These are phyloP conservation scores for Phytophthora uliginosa DNA, from an alignment of 352 stramenopile genomes.

Conservation along the genomic window DNA sequence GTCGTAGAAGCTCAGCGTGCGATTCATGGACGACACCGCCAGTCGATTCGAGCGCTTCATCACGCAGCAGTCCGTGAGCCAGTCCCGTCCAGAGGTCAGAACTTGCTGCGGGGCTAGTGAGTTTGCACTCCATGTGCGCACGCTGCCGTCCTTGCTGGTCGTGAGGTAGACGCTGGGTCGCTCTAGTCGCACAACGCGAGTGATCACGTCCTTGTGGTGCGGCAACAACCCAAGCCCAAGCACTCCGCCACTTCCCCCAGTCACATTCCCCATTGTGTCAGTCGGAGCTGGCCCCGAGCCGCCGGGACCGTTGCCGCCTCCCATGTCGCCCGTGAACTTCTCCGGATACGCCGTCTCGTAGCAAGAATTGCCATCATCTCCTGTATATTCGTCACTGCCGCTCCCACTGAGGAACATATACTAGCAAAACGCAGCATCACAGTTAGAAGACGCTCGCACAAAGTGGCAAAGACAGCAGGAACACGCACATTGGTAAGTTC, in stretches of 20 bases:
- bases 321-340: constrained; percentile 46
- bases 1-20: constrained; percentile 82
- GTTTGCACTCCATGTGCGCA: constrained; percentile 80
- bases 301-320: constrained; percentile 9
- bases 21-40: constrained; percentile 85
- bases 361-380: constrained; percentile 69
- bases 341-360: constrained; percentile 76
- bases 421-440: constrained; percentile 35
- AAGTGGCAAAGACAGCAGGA: not conserved
- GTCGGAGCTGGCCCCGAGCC: constrained; percentile 21
- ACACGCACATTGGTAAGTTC: constrained; percentile 86
- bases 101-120: constrained; percentile 73
- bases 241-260: constrained; percentile 23
- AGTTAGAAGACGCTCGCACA: not conserved
- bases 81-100: constrained; percentile 76
- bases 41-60: constrained; percentile 87
- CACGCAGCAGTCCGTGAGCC: constrained; percentile 82
- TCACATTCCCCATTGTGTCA: constrained; percentile 39
- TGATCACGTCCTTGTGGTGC: constrained; percentile 84
- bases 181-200: constrained; percentile 71
- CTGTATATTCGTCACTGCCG: constrained; percentile 66
- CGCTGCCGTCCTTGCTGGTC: constrained; percentile 78
- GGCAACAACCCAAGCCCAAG: constrained; percentile 37
- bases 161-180: constrained; percentile 80
- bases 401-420: constrained; percentile 89